Evolutionary conservation across 1,139 yeast genomes (phyloP).

Genomic region (Yamadazyma triangularis): DNA sequence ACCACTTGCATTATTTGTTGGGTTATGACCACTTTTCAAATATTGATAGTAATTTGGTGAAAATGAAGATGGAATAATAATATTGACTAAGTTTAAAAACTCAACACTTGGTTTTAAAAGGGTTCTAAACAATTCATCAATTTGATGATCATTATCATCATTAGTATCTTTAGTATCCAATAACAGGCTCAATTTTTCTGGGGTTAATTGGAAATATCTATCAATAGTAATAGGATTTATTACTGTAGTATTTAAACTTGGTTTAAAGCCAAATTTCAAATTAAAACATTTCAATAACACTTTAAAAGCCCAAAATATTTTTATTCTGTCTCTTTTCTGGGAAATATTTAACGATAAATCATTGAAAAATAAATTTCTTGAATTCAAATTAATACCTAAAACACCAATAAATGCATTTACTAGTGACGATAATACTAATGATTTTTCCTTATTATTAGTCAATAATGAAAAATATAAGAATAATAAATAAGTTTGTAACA

Average conservation of each 20-base stretch:
- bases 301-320: slow-evolving; percentile 58
- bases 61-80: slow-evolving; percentile 46
- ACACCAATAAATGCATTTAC: slow-evolving; percentile 45
- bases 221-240: slow-evolving; percentile 49
- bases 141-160: slow-evolving; percentile 9
- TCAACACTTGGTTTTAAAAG: slow-evolving; percentile 43
- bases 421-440: slow-evolving; percentile 37
- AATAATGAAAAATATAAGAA: slow-evolving; percentile 41
- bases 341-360: slow-evolving; percentile 35
- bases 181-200: slow-evolving; percentile 39
- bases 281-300: slow-evolving; percentile 50
- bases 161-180: slow-evolving; percentile 17
- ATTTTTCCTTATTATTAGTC: slow-evolving; percentile 46
- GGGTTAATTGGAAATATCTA: slow-evolving; percentile 44
- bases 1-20: slow-evolving; percentile 13
- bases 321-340: slow-evolving; percentile 48
- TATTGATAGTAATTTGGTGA: slow-evolving; percentile 48
- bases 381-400: slow-evolving; percentile 43
- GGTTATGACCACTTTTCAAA: slow-evolving; percentile 27
- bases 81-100: slow-evolving; percentile 41
- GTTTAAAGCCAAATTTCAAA: slow-evolving; percentile 46
- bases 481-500: slow-evolving; percentile 39
- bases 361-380: slow-evolving; percentile 43
- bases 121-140: slow-evolving; percentile 35
- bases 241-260: slow-evolving; percentile 45